A percentile compares a stretch with the other conserved stretches of the same genome.
These are phyloP conservation scores for Magnaporthiopsis incrustans DNA, from an alignment of 2,329 filamentous ascomycete genomes.

Conservation along the genomic window DNA sequence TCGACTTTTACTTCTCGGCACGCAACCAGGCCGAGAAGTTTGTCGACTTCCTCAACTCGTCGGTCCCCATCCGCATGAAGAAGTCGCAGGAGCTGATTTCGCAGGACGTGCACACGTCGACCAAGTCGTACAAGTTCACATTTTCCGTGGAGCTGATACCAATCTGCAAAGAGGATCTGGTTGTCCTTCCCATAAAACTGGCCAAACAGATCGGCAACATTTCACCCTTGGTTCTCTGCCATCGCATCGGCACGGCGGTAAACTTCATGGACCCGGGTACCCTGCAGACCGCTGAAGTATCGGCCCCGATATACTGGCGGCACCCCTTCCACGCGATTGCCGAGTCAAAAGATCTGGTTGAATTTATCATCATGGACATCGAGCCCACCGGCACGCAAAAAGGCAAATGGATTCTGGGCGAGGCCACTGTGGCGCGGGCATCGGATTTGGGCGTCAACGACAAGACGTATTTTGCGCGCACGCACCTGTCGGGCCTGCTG, in stretches of 20 bases:
- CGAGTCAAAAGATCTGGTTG: conserved; percentile 75
- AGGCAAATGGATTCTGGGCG: conserved; percentile 76
- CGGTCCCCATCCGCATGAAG: conserved; percentile 54
- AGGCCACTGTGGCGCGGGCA: conserved; percentile 80
- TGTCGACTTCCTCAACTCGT: conserved; percentile 71
- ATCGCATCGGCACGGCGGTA: conserved; percentile 80
- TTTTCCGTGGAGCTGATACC: conserved; percentile 85
- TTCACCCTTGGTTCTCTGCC: conserved; percentile 74
- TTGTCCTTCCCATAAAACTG: conserved; percentile 84
- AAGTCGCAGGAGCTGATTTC: conserved; percentile 68
- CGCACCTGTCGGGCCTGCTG: conserved; percentile 78
- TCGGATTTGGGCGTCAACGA: conserved; percentile 83
- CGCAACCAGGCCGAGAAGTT: conserved; percentile 79
- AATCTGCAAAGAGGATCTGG: conserved; percentile 94
- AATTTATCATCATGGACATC: conserved; percentile 94
- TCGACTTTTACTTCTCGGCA: conserved; percentile 90
- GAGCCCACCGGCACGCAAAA: conserved; percentile 68
- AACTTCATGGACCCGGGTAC: conserved; percentile 87
- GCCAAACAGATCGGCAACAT: conserved; percentile 87
- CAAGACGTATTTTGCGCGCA: conserved; percentile 80
- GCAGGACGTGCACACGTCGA: conserved; percentile 82
- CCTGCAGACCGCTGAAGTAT: conserved; percentile 82
- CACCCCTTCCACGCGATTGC: conserved; percentile 77
- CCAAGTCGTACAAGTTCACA: conserved; percentile 90
- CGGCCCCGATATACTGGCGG: conserved; percentile 80